phyloP scores from a whole-genome alignment of 169 alveolate genomes.

The Neospora caninum region DNA sequence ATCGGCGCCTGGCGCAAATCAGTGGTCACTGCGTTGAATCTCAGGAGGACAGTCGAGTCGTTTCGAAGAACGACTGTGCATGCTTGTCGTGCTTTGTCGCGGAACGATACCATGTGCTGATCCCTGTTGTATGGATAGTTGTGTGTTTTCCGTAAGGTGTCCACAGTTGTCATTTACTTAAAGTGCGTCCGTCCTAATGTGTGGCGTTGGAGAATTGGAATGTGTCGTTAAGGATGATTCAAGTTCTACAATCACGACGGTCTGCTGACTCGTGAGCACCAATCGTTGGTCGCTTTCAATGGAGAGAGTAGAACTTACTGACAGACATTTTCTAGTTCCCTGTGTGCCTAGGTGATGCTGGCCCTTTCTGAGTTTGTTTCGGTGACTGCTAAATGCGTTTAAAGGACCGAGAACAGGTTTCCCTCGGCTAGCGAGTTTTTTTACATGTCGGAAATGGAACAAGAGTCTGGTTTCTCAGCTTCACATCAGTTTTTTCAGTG shows the following conservation, averaged over 20 bases:
- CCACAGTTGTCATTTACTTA: background rate
- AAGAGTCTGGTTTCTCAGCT: background rate
- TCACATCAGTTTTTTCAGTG: background rate
- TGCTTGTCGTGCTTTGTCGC: background rate
- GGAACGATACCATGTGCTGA: background rate
- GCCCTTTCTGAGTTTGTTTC: background rate
- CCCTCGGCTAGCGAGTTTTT: too few species aligned
- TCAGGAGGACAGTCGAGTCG: background rate
- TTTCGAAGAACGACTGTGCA: background rate
- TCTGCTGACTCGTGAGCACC: constrained; percentile 20
- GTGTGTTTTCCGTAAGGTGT: background rate
- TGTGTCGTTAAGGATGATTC: background rate
- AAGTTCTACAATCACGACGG: constrained; percentile 38
- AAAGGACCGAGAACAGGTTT: too few species aligned
- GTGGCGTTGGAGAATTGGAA: background rate
- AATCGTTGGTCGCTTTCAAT: background rate
- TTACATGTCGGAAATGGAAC: too few species aligned
- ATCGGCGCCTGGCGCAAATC: background rate
- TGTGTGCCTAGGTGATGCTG: background rate
- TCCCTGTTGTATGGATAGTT: background rate
- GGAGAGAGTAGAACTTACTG: constrained; percentile 48
- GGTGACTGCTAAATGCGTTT: background rate
- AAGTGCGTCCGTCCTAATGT: background rate
- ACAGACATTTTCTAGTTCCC: background rate
- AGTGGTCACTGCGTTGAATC: constrained; percentile 28